Evolutionary conservation across 2,329 filamentous ascomycete genomes (phyloP).

Genomic region (Chaetomium olivaceum): DNA sequence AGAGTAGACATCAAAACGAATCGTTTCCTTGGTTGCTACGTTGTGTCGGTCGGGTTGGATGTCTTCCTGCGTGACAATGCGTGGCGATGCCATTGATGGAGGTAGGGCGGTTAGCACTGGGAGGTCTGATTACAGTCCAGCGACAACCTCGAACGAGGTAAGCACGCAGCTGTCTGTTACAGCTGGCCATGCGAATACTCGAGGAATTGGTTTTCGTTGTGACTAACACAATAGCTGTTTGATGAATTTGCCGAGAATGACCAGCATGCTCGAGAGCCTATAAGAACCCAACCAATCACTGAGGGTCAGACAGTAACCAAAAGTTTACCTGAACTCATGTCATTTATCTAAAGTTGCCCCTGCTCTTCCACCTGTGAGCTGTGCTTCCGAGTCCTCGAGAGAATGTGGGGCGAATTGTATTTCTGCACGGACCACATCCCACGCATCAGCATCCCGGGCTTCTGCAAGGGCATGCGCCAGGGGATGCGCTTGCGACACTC

Average conservation of each 20-base stretch:
- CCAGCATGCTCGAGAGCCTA: neutral
- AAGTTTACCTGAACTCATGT: neutral
- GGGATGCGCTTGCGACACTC: neutral
- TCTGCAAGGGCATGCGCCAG: neutral
- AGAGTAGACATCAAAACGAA: conserved; percentile 28
- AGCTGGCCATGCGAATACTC: neutral
- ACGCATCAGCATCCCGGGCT: neutral
- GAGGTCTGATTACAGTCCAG: too few relatives aligned
- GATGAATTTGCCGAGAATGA: neutral
- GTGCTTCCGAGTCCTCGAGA: neutral
- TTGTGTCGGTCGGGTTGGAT: neutral
- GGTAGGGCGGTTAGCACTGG: too few relatives aligned
- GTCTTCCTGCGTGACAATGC: neutral
- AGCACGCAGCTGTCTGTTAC: too few relatives aligned
- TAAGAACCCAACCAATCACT: too few relatives aligned
- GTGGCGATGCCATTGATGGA: too few relatives aligned
- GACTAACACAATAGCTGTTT: neutral
- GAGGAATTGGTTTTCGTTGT: neutral
- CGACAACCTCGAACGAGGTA: neutral
- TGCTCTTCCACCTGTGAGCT: neutral
- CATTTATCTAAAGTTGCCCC: neutral
- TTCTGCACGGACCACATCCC: neutral
- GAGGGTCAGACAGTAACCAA: too few relatives aligned
- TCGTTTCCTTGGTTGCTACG: conserved; percentile 20
- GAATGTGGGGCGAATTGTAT: neutral